Percentiles rank a stretch among this genome's conserved stretches.
Evolutionary conservation across 2,329 filamentous ascomycete genomes (phyloP).

Genomic region (Thermomyces lanuginosus): DNA sequence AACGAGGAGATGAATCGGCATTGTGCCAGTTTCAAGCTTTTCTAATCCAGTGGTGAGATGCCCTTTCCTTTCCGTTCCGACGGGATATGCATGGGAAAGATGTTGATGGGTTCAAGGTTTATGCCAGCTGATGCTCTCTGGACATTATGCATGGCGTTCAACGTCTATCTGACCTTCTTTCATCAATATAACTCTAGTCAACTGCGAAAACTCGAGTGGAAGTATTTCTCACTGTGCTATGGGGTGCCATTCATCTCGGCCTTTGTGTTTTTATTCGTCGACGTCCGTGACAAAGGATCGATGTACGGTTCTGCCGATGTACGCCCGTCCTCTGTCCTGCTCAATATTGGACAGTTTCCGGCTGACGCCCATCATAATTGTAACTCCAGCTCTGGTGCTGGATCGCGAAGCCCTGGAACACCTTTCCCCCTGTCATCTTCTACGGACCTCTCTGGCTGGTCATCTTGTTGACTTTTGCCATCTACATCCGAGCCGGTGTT

Average conservation of each 20-base stretch:
- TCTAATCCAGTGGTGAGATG: conserved; percentile 66
- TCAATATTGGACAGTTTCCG: background rate
- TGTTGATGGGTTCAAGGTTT: conserved; percentile 39
- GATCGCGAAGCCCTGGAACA: conserved; percentile 50
- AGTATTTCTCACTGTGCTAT: conserved; percentile 54
- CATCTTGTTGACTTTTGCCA: conserved; percentile 23
- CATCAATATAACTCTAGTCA: conserved; percentile 49
- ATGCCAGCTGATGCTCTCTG: conserved; percentile 60
- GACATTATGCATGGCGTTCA: conserved; percentile 69
- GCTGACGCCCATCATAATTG: conserved; percentile 1
- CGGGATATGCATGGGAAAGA: background rate
- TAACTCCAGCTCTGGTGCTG: conserved; percentile 63
- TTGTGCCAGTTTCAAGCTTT: conserved; percentile 65
- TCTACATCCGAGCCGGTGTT: conserved; percentile 25
- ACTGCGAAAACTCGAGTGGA: conserved; percentile 52
- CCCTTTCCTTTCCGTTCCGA: conserved; percentile 3
- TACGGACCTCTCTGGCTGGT: conserved; percentile 39
- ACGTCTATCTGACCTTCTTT: conserved; percentile 71
- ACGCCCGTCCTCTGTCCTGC: conserved; percentile 9
- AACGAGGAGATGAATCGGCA: conserved; percentile 31
- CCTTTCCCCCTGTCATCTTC: conserved; percentile 57
- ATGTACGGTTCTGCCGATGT: conserved; percentile 58
- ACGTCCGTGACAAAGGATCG: conserved; percentile 33
- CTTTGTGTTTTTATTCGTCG: conserved; percentile 50
- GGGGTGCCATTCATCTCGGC: conserved; percentile 56